phyloP scores from a whole-genome alignment of 352 stramenopile species.

The Globisporangium abappressorium region DNA sequence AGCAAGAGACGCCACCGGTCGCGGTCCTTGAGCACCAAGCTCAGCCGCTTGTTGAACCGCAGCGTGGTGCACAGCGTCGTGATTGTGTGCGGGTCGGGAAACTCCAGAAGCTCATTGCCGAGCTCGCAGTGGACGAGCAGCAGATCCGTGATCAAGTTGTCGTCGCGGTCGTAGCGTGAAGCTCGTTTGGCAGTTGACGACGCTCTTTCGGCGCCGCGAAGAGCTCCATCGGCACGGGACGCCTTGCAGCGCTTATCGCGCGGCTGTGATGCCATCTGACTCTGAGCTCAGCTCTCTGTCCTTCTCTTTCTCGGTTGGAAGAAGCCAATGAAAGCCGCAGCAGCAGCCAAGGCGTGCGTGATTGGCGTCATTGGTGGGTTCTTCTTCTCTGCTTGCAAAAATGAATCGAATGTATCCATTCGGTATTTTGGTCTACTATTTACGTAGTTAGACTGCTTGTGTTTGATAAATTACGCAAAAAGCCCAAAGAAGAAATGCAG shows the following conservation, averaged over 20 bases:
- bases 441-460: not conserved
- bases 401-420: not conserved
- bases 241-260: not conserved
- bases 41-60: not conserved
- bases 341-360: not conserved
- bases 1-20: slow-evolving; percentile 6
- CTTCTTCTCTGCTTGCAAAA: not conserved
- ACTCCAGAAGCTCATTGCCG: slow-evolving; percentile 13
- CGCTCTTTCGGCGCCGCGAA: not conserved
- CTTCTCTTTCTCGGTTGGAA: not conserved
- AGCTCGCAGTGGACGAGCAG: slow-evolving; percentile 10
- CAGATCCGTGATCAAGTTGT: not conserved
- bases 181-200: no score
- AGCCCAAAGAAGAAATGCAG: not conserved
- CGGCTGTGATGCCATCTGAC: not conserved
- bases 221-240: not conserved
- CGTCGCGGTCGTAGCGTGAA: no score
- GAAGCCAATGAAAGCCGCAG: not conserved
- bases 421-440: not conserved
- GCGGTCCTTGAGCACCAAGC: slow-evolving; percentile 6
- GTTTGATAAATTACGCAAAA: not conserved
- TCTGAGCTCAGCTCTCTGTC: not conserved
- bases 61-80: slow-evolving; percentile 1
- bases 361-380: not conserved
- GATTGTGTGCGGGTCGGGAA: slow-evolving; percentile 11